A percentile compares a stretch with the other conserved stretches of the same genome.
phyloP scores from a whole-genome alignment of 768 basidiomycete species.

The Omphalotus guepiniiformis region DNA sequence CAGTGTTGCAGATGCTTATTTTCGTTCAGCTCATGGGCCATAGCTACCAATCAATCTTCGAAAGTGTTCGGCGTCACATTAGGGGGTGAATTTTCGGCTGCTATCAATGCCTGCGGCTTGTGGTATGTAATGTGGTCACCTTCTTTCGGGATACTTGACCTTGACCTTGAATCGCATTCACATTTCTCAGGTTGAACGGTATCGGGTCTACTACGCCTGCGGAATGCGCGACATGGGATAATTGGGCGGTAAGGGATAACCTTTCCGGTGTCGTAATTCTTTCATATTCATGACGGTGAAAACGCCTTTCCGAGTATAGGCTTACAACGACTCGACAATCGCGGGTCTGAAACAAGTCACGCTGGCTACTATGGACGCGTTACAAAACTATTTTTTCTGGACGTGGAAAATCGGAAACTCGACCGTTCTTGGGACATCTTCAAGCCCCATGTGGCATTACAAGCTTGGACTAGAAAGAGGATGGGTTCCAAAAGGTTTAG shows the following conservation, averaged over 20 bases:
- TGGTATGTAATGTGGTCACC: slow-evolving; percentile 35
- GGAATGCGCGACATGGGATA: slow-evolving; percentile 37
- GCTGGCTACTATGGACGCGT: slow-evolving; percentile 80
- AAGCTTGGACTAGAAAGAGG: slow-evolving; percentile 79
- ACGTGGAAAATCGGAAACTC: slow-evolving; percentile 93
- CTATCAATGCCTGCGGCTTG: slow-evolving; percentile 72
- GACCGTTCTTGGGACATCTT: slow-evolving; percentile 59
- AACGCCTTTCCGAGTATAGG: slow-evolving; percentile 23
- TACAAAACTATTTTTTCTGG: slow-evolving; percentile 96
- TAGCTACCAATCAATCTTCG: slow-evolving; percentile 58
- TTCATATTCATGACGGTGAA: slow-evolving; percentile 8
- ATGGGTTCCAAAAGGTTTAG: slow-evolving; percentile 81
- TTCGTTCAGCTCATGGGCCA: slow-evolving; percentile 38
- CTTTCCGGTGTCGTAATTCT: neutral
- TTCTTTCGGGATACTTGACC: neutral
- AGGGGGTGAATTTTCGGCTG: slow-evolving; percentile 82
- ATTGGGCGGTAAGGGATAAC: slow-evolving; percentile 35
- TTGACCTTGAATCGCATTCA: neutral
- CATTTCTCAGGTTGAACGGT: slow-evolving; percentile 40
- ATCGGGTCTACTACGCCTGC: slow-evolving; percentile 35
- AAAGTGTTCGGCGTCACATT: slow-evolving; percentile 70
- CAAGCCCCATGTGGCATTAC: slow-evolving; percentile 84
- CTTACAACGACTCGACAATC: slow-evolving; percentile 57
- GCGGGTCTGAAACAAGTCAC: slow-evolving; percentile 59
- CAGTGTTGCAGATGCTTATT: slow-evolving; percentile 4